Conservation (phyloP, 306 rosid species). For the Acacia melanoxylon region DNA sequence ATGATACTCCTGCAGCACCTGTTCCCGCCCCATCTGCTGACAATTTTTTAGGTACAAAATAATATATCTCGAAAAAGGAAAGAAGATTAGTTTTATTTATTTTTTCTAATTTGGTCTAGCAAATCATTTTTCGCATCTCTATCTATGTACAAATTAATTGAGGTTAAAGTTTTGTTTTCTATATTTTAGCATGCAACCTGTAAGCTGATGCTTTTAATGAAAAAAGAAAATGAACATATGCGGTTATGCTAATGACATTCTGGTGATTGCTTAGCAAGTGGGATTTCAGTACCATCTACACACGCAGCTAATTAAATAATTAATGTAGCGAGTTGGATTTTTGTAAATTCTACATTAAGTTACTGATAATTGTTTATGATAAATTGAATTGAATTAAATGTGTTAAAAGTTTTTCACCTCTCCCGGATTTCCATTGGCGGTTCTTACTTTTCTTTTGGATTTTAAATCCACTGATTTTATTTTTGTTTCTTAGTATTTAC, state of each 20-base stretch:
- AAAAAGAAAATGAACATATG: neutral
- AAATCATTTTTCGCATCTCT: neutral
- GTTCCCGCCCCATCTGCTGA: conserved; percentile 38
- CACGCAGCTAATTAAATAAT: neutral
- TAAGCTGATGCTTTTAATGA: neutral
- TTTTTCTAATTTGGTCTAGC: neutral
- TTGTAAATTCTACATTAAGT: neutral
- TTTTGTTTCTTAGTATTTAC: neutral
- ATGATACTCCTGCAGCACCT: conserved; percentile 41
- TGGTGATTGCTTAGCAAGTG: neutral
- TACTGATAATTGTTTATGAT: conserved; percentile 8
- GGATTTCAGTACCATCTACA: neutral
- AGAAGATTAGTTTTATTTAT: neutral
- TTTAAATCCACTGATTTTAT: neutral
- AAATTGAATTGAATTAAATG: neutral
- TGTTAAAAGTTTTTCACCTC: neutral
- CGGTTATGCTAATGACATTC: neutral
- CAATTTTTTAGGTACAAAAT: conserved; percentile 40
- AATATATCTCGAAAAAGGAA: neutral
- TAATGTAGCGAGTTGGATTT: neutral
- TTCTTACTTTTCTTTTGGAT: neutral
- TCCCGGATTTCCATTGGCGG: neutral
- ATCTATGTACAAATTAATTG: neutral
- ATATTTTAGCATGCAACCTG: neutral
- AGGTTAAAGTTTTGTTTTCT: neutral